Conservation (phyloP, 306 rosid genomes). For the Quercus gilva region DNA sequence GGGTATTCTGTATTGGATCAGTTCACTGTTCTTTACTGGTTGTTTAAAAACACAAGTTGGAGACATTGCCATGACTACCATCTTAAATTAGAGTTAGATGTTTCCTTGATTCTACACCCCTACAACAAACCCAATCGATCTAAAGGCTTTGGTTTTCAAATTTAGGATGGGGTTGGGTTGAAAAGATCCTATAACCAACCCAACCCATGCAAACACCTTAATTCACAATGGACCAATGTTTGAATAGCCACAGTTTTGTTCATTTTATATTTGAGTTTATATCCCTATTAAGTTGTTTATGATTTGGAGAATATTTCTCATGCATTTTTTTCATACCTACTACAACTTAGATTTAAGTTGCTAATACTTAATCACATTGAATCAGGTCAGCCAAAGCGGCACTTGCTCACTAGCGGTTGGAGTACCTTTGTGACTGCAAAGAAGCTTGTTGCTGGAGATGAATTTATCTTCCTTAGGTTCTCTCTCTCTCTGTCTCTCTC, state of each 20-base stretch:
- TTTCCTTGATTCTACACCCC: neutral
- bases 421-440: constrained; percentile 60
- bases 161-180: too few relatives aligned
- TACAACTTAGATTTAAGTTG: neutral
- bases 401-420: constrained; percentile 79
- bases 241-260: neutral
- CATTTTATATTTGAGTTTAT: neutral
- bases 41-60: neutral
- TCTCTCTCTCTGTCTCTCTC: constrained; percentile 13
- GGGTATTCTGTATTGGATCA: neutral
- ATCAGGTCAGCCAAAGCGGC: constrained; percentile 70
- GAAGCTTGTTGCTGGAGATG: constrained; percentile 64
- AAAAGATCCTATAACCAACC: too few relatives aligned
- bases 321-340: neutral
- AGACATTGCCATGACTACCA: neutral
- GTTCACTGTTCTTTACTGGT: neutral
- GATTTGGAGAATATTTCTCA: neutral
- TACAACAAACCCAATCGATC: neutral
- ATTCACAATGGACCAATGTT: neutral
- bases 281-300: neutral
- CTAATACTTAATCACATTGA: constrained; percentile 10
- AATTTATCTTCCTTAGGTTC: constrained; percentile 62
- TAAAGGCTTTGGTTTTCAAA: too few relatives aligned
- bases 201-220: too few relatives aligned
- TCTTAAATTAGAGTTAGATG: neutral